phyloP scores from a whole-genome alignment of 169 alveolate genomes.

The Cryptosporidium viatorum region DNA sequence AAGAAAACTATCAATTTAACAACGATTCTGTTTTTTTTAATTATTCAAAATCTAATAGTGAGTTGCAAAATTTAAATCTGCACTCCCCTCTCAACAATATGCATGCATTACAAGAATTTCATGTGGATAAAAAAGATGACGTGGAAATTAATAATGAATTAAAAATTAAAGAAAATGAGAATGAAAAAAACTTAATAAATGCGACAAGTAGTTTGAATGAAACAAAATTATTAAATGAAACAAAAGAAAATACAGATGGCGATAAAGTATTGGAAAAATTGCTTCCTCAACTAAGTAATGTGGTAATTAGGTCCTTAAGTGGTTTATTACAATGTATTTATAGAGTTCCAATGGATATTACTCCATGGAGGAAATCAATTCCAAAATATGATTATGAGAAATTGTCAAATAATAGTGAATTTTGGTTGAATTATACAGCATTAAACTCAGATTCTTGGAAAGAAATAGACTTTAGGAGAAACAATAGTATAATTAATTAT shows the following conservation, averaged over 20 bases:
- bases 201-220: background rate
- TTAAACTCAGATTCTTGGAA: conserved; percentile 25
- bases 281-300: background rate
- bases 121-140: conserved; percentile 8
- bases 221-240: background rate
- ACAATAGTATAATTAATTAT: background rate
- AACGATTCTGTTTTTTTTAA: background rate
- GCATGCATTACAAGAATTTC: background rate
- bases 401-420: background rate
- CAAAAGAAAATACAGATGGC: background rate
- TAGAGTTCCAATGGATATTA: conserved; percentile 26
- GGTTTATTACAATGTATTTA: conserved; percentile 34
- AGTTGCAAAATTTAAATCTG: background rate
- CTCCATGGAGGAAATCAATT: conserved; percentile 21
- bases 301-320: conserved; percentile 18
- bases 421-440: conserved; percentile 54
- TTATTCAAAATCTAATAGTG: background rate
- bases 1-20: background rate
- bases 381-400: background rate
- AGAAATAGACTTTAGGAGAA: conserved; percentile 5
- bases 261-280: background rate
- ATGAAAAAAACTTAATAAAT: background rate
- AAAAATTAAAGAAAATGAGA: background rate
- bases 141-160: background rate
- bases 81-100: background rate